A percentile compares a stretch with the other conserved stretches of the same genome.
Evolutionary conservation across 2,329 filamentous ascomycete genomes (phyloP).

Genomic region (Achaetomium macrosporum): DNA sequence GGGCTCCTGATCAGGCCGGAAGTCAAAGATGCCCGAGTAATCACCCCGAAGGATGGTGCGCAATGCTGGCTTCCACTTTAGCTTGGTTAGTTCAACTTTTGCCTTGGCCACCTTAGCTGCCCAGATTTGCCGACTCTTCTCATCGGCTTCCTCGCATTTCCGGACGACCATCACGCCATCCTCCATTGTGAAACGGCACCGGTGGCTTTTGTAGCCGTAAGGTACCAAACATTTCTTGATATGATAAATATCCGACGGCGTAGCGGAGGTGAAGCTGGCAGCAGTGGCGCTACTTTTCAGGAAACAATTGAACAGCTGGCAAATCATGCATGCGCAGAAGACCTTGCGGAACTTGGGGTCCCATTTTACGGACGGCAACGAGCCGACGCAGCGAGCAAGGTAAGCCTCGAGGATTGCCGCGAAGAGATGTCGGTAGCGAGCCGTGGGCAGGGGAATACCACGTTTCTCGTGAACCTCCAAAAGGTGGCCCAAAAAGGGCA

Average conservation of each 20-base stretch:
- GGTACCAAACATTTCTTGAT: neutral
- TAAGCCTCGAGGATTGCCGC: slow-evolving; percentile 13
- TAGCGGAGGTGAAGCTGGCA: neutral
- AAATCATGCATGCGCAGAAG: slow-evolving; percentile 9
- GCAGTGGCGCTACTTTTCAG: neutral
- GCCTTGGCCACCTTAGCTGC: neutral
- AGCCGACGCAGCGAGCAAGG: slow-evolving; percentile 6
- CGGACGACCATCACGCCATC: neutral
- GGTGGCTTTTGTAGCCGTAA: neutral
- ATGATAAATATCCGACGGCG: neutral
- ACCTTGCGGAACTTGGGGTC: neutral
- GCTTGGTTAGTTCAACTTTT: neutral
- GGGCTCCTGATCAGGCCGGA: neutral
- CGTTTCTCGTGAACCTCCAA: slow-evolving; percentile 6
- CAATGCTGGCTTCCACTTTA: neutral
- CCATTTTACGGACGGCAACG: neutral
- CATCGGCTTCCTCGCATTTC: neutral
- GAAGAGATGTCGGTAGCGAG: slow-evolving; percentile 17
- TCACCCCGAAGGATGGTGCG: slow-evolving; percentile 1
- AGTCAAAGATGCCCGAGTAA: neutral
- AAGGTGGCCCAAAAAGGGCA: slow-evolving; percentile 13
- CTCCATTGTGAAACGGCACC: neutral
- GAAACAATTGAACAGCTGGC: slow-evolving; percentile 6
- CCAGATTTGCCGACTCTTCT: neutral
- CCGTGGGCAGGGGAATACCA: neutral